Percentiles rank a stretch among this genome's conserved stretches.
Evolutionary conservation across 2,329 filamentous ascomycete genomes (phyloP).

Genomic region (Aspergillus versicolor): DNA sequence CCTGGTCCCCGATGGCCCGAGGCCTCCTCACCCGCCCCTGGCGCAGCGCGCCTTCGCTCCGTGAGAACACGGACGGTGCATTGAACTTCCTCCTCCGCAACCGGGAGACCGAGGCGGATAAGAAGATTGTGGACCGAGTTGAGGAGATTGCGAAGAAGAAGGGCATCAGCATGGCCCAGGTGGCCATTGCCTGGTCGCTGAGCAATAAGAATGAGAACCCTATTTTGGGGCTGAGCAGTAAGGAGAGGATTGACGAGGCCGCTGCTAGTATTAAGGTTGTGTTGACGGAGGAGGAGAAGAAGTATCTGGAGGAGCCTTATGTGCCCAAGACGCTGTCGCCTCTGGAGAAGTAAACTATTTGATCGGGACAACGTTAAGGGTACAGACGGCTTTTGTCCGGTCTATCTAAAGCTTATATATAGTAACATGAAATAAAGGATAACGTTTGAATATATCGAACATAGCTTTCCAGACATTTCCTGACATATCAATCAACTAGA

Average conservation of each 20-base stretch:
- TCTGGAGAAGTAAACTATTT: constrained; percentile 24
- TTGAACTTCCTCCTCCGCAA: constrained; percentile 42
- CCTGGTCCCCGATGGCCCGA: constrained; percentile 66
- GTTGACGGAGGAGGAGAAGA: constrained; percentile 59
- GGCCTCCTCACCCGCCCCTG: constrained; percentile 53
- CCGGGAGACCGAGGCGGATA: constrained; percentile 49
- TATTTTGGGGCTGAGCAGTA: constrained; percentile 62
- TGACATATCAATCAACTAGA: neutral
- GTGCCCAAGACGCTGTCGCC: constrained; percentile 46
- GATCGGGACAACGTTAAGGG: neutral
- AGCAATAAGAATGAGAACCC: constrained; percentile 54
- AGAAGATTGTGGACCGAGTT: constrained; percentile 55
- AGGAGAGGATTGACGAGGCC: constrained; percentile 62
- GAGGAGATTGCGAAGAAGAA: constrained; percentile 60
- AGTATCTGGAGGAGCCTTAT: constrained; percentile 64
- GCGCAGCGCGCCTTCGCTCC: constrained; percentile 64
- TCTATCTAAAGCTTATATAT: no score
- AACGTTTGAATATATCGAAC: no score
- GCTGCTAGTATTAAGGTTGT: constrained; percentile 47
- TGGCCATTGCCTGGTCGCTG: constrained; percentile 64
- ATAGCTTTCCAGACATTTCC: no score
- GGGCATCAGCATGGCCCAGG: constrained; percentile 61
- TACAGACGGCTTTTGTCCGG: no score
- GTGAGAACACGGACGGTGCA: constrained; percentile 46
- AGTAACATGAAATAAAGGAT: no score